These are phyloP conservation scores for Emergomyces pasteurianus DNA, from an alignment of 2,329 filamentous ascomycete genomes.

Conservation along the genomic window DNA sequence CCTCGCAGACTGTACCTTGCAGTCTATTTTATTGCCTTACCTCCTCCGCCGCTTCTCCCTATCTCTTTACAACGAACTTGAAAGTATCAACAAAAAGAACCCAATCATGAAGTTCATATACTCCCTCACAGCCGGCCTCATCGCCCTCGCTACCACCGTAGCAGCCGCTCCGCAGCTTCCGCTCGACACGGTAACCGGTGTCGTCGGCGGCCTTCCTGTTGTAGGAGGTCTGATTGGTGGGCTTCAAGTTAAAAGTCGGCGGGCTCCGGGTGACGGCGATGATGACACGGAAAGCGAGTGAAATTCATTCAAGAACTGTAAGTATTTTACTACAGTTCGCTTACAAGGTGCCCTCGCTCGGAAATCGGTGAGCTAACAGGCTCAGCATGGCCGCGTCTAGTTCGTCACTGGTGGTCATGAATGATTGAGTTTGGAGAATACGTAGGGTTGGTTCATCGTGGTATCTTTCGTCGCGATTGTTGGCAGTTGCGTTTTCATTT, in stretches of 20 bases:
- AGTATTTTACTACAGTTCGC: too few species aligned
- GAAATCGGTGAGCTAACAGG: background rate
- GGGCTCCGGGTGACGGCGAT: background rate
- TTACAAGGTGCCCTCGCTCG: too few species aligned
- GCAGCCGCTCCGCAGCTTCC: background rate
- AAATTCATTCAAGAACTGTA: background rate
- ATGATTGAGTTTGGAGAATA: background rate
- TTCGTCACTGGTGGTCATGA: background rate
- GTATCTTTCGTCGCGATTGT: too few species aligned
- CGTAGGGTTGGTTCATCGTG: too few species aligned
- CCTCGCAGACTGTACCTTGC: background rate
- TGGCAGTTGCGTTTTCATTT: too few species aligned
- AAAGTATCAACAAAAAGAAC: too few species aligned
- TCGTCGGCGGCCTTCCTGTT: background rate
- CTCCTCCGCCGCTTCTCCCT: background rate
- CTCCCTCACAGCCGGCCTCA: background rate
- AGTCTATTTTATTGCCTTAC: background rate
- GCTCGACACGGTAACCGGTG: background rate
- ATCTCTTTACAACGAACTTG: background rate
- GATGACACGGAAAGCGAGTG: background rate
- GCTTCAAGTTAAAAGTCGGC: conserved; percentile 1
- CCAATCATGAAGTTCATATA: background rate
- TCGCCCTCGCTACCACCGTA: background rate
- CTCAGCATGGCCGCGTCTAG: background rate
- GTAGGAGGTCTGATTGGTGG: conserved; percentile 15